Base-by-base conservation (phyloP, 106 monocot species). In the Platanthera zijinensis region DNA sequence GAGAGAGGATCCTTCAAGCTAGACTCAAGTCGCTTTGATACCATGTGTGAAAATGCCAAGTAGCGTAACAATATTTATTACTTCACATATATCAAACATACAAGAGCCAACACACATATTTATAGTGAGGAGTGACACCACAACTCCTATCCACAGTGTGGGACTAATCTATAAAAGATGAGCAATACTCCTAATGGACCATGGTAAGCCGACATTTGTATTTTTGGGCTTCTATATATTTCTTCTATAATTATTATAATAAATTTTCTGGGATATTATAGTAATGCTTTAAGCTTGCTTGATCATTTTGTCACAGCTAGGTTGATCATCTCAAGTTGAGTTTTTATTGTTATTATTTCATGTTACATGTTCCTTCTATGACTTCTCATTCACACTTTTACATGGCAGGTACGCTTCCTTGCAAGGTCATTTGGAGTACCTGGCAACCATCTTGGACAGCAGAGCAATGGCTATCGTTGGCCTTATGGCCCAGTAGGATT, bases 401-500 rank as follows among this genome's bases (percentile, higher is more conserved):
- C 81, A 49, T 82, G 57, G 71, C 77, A 92, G 92, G 92, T 92
- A 10, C 88, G 92, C 15, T 92, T 92, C 81, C 81, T 92, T 22
- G 88, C 89, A 48, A 71, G 83, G 25, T 92, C 92, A 67, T 92
- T 92, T 86, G 83, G 80, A 17, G 84, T 92, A 79, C 92, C 92
- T 68, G 92, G 92, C 49, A 92, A 92, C 66, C 92, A 92, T 78
- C 76, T 89, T 77, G 92, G 92, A 76, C 92, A 92, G 67, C 86
- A 86, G 11, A 92, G 92, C 73, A 73, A 83, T 80, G 92, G 92
- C 62, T 86, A 76, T 80, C 92, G 89, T 49, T 92, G 92, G 92
- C 88, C 92, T 59, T 92, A 88, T 84, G 92, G 92, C 79, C 84
- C 92, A 51, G 92, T 92, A 83, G 84, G 85, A 48, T n/a, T 80